These are phyloP conservation scores for Dichomitus squalens DNA, from an alignment of 1,284 basidiomycete species.

Conservation along the genomic window DNA sequence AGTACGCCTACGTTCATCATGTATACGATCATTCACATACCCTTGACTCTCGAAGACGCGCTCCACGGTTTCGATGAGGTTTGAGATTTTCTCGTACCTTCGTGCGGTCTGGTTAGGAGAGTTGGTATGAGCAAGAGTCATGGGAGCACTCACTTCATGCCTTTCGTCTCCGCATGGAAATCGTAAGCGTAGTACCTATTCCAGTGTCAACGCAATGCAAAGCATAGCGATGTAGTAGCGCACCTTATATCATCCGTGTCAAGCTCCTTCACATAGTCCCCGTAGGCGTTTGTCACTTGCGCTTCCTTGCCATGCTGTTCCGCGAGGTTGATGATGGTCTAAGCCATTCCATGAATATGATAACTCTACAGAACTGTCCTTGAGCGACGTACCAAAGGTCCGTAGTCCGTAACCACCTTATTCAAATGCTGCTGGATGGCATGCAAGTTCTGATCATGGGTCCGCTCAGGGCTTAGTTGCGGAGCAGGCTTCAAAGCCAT, in stretches of 20 bases:
- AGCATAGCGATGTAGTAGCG: constrained; percentile 25
- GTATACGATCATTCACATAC: constrained; percentile 36
- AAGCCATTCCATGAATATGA: neutral
- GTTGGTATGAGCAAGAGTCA: constrained; percentile 4
- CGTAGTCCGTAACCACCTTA: constrained; percentile 70
- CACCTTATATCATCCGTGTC: constrained; percentile 66
- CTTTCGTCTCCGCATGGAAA: constrained; percentile 89
- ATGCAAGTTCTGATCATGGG: constrained; percentile 71
- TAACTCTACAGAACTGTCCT: neutral
- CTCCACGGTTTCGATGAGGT: constrained; percentile 72
- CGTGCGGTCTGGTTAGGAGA: neutral
- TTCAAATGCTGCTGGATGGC: constrained; percentile 79
- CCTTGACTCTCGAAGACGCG: constrained; percentile 79
- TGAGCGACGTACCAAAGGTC: constrained; percentile 60
- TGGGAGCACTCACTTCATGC: constrained; percentile 76
- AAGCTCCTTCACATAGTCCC: constrained; percentile 67
- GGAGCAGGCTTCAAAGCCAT: constrained; percentile 90
- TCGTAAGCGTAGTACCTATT: constrained; percentile 74
- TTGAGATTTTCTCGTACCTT: constrained; percentile 89
- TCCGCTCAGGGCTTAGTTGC: constrained; percentile 71
- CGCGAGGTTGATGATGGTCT: constrained; percentile 88
- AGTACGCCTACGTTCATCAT: neutral
- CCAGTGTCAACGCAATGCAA: neutral
- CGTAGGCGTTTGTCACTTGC: constrained; percentile 78
- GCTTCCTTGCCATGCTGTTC: constrained; percentile 91